Evolutionary conservation across 1,139 yeast genomes (phyloP).

Genomic region (Petasospora rhodanensis): DNA sequence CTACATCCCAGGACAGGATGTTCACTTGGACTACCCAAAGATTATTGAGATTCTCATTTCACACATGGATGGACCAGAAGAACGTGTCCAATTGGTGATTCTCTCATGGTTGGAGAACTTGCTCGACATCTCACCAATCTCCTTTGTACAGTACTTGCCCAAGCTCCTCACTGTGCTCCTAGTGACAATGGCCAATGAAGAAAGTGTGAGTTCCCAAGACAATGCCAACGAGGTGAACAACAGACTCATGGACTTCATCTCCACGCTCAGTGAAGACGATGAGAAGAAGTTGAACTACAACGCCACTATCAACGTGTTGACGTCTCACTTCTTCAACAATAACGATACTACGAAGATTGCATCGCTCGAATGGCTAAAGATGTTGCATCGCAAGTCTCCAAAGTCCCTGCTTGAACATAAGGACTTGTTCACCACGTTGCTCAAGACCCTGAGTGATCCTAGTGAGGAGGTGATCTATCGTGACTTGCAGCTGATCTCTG

Average conservation of each 20-base stretch:
- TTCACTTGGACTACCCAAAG: slow-evolving; percentile 73
- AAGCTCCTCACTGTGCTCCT: slow-evolving; percentile 52
- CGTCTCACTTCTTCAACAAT: slow-evolving; percentile 58
- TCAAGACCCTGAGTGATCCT: slow-evolving; percentile 81
- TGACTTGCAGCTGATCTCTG: slow-evolving; percentile 72
- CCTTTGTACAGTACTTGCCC: slow-evolving; percentile 64
- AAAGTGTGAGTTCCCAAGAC: slow-evolving; percentile 40
- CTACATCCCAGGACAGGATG: slow-evolving; percentile 82
- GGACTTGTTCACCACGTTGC: slow-evolving; percentile 70
- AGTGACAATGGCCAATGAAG: slow-evolving; percentile 51
- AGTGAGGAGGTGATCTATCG: slow-evolving; percentile 80
- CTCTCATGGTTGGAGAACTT: slow-evolving; percentile 80
- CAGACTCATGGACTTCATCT: slow-evolving; percentile 43
- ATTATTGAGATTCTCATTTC: slow-evolving; percentile 77
- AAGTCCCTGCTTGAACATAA: slow-evolving; percentile 52
- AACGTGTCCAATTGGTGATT: slow-evolving; percentile 76
- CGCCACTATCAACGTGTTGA: slow-evolving; percentile 55
- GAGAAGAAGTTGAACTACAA: slow-evolving; percentile 48
- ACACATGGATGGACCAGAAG: slow-evolving; percentile 62
- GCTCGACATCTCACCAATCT: slow-evolving; percentile 68
- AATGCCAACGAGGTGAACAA: slow-evolving; percentile 52
- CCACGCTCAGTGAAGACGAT: slow-evolving; percentile 29
- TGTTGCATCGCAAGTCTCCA: slow-evolving; percentile 75
- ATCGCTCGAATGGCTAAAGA: slow-evolving; percentile 85
- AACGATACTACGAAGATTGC: slow-evolving; percentile 82